Evolutionary conservation across 148 eudicot genomes (phyloP).

Genomic region (Rhododendron henanense): DNA sequence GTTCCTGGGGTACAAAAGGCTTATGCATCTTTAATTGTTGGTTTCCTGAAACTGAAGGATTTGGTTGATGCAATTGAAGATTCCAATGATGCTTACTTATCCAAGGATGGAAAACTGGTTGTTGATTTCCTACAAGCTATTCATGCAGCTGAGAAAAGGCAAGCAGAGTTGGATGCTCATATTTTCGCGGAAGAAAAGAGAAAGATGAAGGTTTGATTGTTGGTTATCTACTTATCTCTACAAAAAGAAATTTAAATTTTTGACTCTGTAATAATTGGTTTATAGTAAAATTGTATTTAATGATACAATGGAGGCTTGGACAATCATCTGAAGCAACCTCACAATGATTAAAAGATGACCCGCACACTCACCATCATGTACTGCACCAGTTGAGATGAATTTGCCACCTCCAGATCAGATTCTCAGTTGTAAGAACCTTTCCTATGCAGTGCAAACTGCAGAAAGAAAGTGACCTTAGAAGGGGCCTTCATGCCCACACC

Average conservation of each 20-base stretch:
- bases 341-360: not conserved
- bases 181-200: slow-evolving; percentile 72
- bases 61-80: slow-evolving; percentile 32
- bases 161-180: slow-evolving; percentile 83
- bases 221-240: not conserved
- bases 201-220: slow-evolving; percentile 56
- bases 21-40: slow-evolving; percentile 17
- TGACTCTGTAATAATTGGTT: not conserved
- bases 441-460: not conserved
- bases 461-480: not conserved
- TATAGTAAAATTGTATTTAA: not conserved
- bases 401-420: not conserved
- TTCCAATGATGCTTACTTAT: slow-evolving; percentile 36
- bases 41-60: slow-evolving; percentile 36
- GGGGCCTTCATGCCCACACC: not conserved
- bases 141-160: slow-evolving; percentile 91
- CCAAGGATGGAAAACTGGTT: slow-evolving; percentile 78
- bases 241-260: not conserved
- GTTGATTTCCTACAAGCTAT: slow-evolving; percentile 87
- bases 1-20: not conserved
- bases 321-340: not conserved
- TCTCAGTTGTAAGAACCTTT: not conserved
- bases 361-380: not conserved
- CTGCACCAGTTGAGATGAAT: not conserved
- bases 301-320: not conserved